Evolutionary conservation across 768 basidiomycete genomes (phyloP), one percentile per base, ranked within the genome.

Genomic region (Chiua virens): DNA sequence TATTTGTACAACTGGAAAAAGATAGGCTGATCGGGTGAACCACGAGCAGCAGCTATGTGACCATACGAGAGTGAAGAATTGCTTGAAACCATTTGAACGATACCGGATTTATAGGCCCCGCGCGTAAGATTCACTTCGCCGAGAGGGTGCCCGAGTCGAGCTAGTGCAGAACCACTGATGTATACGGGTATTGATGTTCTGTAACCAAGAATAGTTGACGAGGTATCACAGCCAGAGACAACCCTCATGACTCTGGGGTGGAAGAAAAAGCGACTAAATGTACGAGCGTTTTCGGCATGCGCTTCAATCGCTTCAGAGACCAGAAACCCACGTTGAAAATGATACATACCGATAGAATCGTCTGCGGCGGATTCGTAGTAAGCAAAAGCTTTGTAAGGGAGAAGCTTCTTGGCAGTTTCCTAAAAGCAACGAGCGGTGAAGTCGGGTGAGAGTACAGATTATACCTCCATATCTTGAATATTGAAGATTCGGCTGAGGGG

Each of bases 1-100:
- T 92, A 82, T 61, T 96, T 89, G 73, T 98, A 96, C 15, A 97
- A 73, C 64, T 92, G 89, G 70, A 91, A 92, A 67, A 90, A 89
- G 32, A 90, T 71, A 3, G 78, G 71, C 61, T 91, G 87, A 1
- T 75, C 71, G 17, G 78, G 76, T 40, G 69, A 65, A n/a, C 81
- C 75, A 45, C 75, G 73, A 13, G 79, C 80, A 21, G 73, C 71
- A n/a, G 83, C 82, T 45, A 92, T 87, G 52, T 81, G 78, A 14
- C 71, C 74, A 51, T 75, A 78, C 2, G 89, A 86, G 52, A 87
- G 62, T 3, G 87, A 89, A 15, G 89, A 79, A 62, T 91, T 89
- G 30, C 81, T 81, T 10, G 88, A 90, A 41, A 89, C 86, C 86
- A 89, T 89, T 61, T 96, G 94, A 25, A 93, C 83, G 51, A 94